Base-by-base conservation (phyloP, 192 early-diverging fungal genomes). In the Coemansia guatemalensis region DNA sequence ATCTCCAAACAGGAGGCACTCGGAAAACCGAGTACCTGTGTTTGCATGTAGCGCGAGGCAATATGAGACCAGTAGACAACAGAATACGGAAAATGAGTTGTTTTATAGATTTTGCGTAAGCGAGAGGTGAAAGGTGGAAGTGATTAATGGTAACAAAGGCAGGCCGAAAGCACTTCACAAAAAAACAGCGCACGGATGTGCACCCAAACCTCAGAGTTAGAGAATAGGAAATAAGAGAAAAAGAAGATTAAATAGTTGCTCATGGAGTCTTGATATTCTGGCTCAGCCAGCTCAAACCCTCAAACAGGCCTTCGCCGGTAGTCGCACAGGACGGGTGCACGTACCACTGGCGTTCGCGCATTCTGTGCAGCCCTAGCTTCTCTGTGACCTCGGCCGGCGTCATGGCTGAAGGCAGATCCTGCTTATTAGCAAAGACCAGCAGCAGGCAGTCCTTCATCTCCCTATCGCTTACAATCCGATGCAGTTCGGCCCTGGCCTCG, bases 301-400 rank as follows among this genome's bases (percentile, higher is more conserved):
- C 90, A 77, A 89, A 88, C 48, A 93, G 78, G 47, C 92, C 92
- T 61, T 93, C 92, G 18, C 92, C 92, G 5, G 89, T 88, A 6
- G 88, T 88, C 1, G 90, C 92, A 60, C 92, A 93, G 21, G 89
- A 90, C 39, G 92, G 92, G 63, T 90, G 89, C 53, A 93, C 91
- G 65, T 94, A 96, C 97, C 97, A 99, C 55, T 88, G 86, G 62
- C 95, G 81, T 32, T 92, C 93, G 58, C 88, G 87, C 87, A 99
- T 88, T 53, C 85, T 83, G 53, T 91, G 86, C 62, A 99, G 73
- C 6, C 93, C 94, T 35, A 99, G 80, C 57, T 85, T 85, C 69
- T 98, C 95, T 22, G 94, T 92, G 50, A 99, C 89, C 74, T 99
- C 95, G 50, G 94, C 90, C 8, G 91, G 93, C 11, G 92, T 89